Conservation (phyloP, 2,329 filamentous ascomycete species). For the Didymella exigua region DNA sequence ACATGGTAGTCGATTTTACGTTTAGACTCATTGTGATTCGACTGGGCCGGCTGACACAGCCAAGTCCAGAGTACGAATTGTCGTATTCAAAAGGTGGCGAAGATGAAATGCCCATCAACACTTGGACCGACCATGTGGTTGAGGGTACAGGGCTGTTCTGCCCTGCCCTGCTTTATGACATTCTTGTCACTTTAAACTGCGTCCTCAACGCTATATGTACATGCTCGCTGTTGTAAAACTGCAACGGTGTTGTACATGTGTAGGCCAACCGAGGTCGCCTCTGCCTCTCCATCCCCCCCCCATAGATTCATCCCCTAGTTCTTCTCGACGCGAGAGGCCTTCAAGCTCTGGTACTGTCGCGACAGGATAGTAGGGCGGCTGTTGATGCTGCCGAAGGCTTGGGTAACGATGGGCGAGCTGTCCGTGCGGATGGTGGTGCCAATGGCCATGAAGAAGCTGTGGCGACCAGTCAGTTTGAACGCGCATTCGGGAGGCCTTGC, state of each 20-base stretch:
- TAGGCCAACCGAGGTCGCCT: slow-evolving; percentile 5
- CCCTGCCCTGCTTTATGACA: neutral
- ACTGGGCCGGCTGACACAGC: no score
- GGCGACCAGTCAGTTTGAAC: slow-evolving; percentile 18
- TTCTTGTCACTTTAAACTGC: neutral
- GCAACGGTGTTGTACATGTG: slow-evolving; percentile 26
- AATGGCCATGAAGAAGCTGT: slow-evolving; percentile 96
- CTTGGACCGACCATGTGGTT: neutral
- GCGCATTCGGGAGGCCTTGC: slow-evolving; percentile 26
- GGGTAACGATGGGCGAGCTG: slow-evolving; percentile 73
- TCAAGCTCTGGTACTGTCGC: slow-evolving; percentile 39
- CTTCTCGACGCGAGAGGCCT: slow-evolving; percentile 33
- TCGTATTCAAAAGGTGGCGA: neutral
- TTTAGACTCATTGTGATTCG: neutral
- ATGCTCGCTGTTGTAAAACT: slow-evolving; percentile 14
- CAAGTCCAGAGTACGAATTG: neutral
- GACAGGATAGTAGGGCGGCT: slow-evolving; percentile 73
- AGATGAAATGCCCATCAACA: neutral
- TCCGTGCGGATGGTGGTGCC: slow-evolving; percentile 96
- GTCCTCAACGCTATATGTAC: slow-evolving; percentile 18
- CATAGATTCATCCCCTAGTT: slow-evolving; percentile 25
- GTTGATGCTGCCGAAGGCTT: slow-evolving; percentile 75
- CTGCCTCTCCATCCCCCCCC: neutral
- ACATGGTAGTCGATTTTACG: neutral
- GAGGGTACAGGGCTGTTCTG: neutral